Evolutionary conservation across 1,139 yeast genomes (phyloP), one percentile per base, ranked within the genome.

Genomic region (Suhomyces yuchorum): DNA sequence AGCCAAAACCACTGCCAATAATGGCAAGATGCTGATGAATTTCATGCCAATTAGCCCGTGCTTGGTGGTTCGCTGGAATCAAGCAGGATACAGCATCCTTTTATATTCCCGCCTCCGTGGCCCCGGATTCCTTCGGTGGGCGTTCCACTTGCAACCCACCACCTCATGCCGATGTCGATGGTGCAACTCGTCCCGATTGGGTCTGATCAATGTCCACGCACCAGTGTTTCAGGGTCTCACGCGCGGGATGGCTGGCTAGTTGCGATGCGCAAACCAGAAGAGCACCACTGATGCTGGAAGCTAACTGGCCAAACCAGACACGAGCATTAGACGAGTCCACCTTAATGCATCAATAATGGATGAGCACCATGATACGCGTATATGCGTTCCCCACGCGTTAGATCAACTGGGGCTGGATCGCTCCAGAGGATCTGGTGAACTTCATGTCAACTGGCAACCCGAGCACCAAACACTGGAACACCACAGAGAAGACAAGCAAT

Each of bases 1-100:
- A 26, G 51, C 53, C 34, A 55, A 49, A 7, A 50, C 48, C 34
- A 45, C 44, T 4, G 56, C 32, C n/a, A 47, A 5, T 32, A 44
- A 17, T 14, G 47, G 44, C 43, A 44, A 30, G 8, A 44, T 24
- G 8, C 12, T 12, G 15, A 22, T 20, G 7, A 44, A 18, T 7
- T 44, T 40, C 47, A 44, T 44, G 34, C 35, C 20, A 12, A 35
- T 15, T 22, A 14, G 3, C 34, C 17, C 34, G 17, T 14, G 14
- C 6, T 30, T 30, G 34, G 11, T 30, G 34, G 18, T 30, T 30
- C 19, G 6, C 2, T n/a, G 3, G 14, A 26, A 4, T 2, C 4
- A n/a, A 11, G 14, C n/a, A 7, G 14, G 30, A 26, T 26, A 2
- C 5, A 2, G 8, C 12, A 4, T n/a, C n/a, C 14, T 26, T n/a